Evolutionary conservation across 768 basidiomycete species (phyloP), one percentile per base, ranked within the genome.

Genomic region (Psilocybe cubensis): DNA sequence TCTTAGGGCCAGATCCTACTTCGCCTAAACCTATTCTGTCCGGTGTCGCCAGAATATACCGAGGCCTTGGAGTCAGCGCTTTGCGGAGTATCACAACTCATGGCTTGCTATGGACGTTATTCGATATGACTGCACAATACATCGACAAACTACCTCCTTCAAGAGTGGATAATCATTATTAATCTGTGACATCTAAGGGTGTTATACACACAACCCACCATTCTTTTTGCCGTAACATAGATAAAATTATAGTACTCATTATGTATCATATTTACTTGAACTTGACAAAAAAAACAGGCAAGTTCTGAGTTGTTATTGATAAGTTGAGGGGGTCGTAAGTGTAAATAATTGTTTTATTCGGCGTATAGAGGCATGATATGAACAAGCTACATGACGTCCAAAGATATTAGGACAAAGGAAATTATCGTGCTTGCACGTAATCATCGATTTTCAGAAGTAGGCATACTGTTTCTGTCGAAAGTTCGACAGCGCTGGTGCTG

Each of bases 391-490:
- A 33, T 33, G n/a, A 17, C n/a, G 11, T 9, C n/a, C 14, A 14
- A 38, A 11, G 12, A 17, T 38, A 38, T 11, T 9, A 11, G 5
- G n/a, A 11, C 23, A 29, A 7, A 27, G 17, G 4, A 14, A 24
- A 48, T 70, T 76, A 90, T 73, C 91, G 83, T 60, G 86, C 79
- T 74, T 92, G 91, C 59, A 92, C 91, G 65, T 92, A 94, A 67
- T 94, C 96, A 70, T 98, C 96, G 12, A 99, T 98, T 77, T 97
- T 93, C 70, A 99, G 74, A 68, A 99, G 73, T 65, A 99, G 74
- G 63, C 95, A 94, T n/a, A 98, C 96, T 1, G 97, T 98, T 77
- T 99, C 97, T 10, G 96, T 97, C 21, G 97, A 80, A 49, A 98
- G 80, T 74, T 99, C 96, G 54, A 98, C 79, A 9, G 97, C 97